Evolutionary conservation across 495 filamentous ascomycete species (phyloP).

Genomic region (Podospora appendiculata): DNA sequence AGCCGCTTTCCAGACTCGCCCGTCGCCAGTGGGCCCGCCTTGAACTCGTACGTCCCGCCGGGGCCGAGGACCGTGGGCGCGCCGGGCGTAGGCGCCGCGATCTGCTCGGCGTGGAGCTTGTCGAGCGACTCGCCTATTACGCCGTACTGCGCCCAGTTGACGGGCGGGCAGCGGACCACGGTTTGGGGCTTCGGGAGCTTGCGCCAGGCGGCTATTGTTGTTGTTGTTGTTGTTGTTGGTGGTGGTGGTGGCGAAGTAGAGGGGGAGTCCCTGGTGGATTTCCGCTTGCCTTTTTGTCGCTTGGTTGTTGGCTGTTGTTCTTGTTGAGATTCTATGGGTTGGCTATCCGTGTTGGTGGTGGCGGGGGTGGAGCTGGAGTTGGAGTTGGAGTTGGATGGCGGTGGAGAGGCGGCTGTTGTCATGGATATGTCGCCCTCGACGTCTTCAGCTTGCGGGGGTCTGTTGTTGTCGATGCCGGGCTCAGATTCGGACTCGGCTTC

Average conservation of each 20-base stretch:
- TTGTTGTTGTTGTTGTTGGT: not conserved
- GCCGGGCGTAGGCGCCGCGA: slow-evolving; percentile 52
- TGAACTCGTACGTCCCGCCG: slow-evolving; percentile 34
- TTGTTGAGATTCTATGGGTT: too few relatives aligned
- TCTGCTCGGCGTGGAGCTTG: slow-evolving; percentile 73
- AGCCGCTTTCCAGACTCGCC: slow-evolving; percentile 10
- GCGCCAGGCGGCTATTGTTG: slow-evolving; percentile 16
- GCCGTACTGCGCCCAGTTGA: slow-evolving; percentile 89
- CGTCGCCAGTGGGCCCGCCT: slow-evolving; percentile 29
- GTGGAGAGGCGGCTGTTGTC: not conserved
- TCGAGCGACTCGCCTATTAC: slow-evolving; percentile 74
- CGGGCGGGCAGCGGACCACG: slow-evolving; percentile 71
- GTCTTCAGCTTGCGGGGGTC: slow-evolving; percentile 8
- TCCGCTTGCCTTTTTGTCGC: slow-evolving; percentile 3
- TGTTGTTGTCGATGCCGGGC: not conserved
- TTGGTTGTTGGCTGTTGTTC: not conserved
- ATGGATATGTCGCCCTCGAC: slow-evolving; percentile 3
- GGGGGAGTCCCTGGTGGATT: not conserved
- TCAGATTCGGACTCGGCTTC: too few relatives aligned
- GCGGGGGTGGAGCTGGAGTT: not conserved
- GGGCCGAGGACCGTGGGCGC: slow-evolving; percentile 34
- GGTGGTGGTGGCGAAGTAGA: not conserved
- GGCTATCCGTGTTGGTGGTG: not conserved
- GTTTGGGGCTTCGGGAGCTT: slow-evolving; percentile 72
- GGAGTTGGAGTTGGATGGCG: not conserved